phyloP scores from a whole-genome alignment of 305 asterid genomes.

The Lippia alba region DNA sequence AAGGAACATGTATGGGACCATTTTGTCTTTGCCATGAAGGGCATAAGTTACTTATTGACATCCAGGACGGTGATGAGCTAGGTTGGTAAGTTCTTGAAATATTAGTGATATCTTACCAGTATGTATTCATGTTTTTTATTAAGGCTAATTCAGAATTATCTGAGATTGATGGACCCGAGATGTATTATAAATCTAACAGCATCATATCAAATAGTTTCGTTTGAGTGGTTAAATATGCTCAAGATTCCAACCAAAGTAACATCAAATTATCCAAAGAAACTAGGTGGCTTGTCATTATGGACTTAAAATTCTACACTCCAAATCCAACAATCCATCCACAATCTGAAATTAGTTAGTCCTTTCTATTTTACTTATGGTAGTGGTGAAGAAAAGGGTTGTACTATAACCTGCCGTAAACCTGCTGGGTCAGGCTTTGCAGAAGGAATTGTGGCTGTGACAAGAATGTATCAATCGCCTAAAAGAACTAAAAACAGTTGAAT shows the following conservation, averaged over 20 bases:
- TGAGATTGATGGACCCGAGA: not conserved
- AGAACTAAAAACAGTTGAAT: conserved; percentile 9
- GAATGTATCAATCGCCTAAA: not conserved
- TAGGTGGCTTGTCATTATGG: too few relatives aligned
- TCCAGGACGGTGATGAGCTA: conserved; percentile 83
- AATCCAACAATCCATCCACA: too few relatives aligned
- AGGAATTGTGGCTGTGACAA: conserved; percentile 7
- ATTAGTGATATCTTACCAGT: too few relatives aligned
- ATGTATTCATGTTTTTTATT: conserved; percentile 1
- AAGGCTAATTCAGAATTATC: not conserved
- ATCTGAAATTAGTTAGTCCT: too few relatives aligned
- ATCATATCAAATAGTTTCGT: conserved; percentile 18
- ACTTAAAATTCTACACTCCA: too few relatives aligned
- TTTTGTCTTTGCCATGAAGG: conserved; percentile 79
- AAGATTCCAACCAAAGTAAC: conserved; percentile 26
- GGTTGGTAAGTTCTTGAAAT: conserved; percentile 46
- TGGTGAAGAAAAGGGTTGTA: too few relatives aligned
- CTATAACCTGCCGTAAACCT: too few relatives aligned
- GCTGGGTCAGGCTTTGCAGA: too few relatives aligned
- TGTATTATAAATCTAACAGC: too few relatives aligned
- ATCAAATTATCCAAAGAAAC: not conserved
- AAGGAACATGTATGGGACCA: conserved; percentile 87
- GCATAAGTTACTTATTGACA: conserved; percentile 66
- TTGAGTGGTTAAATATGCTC: conserved; percentile 1
- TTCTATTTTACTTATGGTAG: too few relatives aligned